Base-by-base conservation (phyloP, 2,329 filamentous ascomycete species). In the Diplodia sapinea region DNA sequence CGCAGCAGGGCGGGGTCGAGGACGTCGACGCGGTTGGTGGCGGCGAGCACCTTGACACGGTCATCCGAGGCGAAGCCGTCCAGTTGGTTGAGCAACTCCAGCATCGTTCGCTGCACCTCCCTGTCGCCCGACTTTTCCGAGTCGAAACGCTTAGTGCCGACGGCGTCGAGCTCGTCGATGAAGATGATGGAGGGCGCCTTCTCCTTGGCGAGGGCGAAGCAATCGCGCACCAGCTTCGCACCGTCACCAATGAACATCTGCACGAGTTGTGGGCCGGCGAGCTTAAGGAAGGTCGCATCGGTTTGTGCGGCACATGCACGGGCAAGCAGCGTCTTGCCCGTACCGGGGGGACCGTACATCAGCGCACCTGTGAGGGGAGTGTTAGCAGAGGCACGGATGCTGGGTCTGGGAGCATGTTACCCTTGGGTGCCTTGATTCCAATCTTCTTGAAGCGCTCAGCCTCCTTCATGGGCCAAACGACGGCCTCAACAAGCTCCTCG, bases 161-260 rank as follows among this genome's bases (percentile, higher is more conserved):
- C 91, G 68, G 95, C 95, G 78, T 99, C 95, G 71, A 99, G 84
- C 82, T 99, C 95, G 82, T 99, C 95, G 75, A 99, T 98, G 85
- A 99, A 99, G 80, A 99, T 99, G 80, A 99, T 99, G 68, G 95
- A 93, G 0, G 95, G 96, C 0, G 95, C 95, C 85, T 99, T 99
- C 82, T 99, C 95, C 80, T 99, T 99, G 65, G 95, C 95, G 15
- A 99, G 85, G 1, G 95, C 95, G 78, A 99, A 99, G 82, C 93
- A 96, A 82, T 99, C 95, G 68, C 95, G 91, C 51, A 99, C 95
- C 36, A 99, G 87, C 82, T 99, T 99, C 52, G 96, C 95, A 75
- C 95, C 95, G 73, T 99, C 96, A 79, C 95, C 95, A 50, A 99
- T 99, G 80, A 98, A 99, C 95, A 98, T 99, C 80, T 99, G 95